Evolutionary conservation across 2,329 filamentous ascomycete genomes (phyloP).

Genomic region (Fonsecaea nubica): DNA sequence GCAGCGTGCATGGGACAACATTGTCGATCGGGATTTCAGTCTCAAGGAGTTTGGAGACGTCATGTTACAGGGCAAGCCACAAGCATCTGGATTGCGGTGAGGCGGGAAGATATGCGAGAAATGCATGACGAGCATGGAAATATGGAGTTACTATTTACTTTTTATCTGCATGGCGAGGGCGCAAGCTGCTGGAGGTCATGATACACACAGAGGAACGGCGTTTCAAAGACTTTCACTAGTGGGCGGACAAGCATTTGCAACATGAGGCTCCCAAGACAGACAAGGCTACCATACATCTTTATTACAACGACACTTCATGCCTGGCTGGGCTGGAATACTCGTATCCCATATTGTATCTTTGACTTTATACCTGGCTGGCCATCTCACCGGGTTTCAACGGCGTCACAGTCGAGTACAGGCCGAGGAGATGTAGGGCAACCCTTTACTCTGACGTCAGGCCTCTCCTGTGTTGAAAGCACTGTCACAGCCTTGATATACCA

Average conservation of each 20-base stretch:
- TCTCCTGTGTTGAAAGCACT: background rate
- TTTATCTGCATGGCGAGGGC: conserved; percentile 1
- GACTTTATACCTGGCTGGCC: background rate
- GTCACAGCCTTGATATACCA: background rate
- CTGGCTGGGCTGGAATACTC: background rate
- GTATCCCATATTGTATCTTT: background rate
- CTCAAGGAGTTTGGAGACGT: conserved; percentile 43
- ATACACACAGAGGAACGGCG: background rate
- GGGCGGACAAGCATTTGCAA: background rate
- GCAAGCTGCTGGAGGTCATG: background rate
- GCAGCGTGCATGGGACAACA: conserved; percentile 55
- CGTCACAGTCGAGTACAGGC: background rate
- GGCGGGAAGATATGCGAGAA: background rate
- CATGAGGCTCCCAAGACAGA: background rate
- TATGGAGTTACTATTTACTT: background rate
- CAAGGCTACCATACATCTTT: background rate
- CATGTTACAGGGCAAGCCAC: conserved; percentile 29
- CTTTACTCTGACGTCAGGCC: background rate
- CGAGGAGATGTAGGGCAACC: background rate
- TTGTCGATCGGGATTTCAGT: conserved; percentile 61
- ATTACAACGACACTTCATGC: background rate
- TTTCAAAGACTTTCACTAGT: background rate
- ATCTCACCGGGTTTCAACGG: background rate
- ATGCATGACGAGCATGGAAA: background rate
- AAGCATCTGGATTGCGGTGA: conserved; percentile 11